Conservation (phyloP, 345 rosid genomes). For the Dimocarpus longan region DNA sequence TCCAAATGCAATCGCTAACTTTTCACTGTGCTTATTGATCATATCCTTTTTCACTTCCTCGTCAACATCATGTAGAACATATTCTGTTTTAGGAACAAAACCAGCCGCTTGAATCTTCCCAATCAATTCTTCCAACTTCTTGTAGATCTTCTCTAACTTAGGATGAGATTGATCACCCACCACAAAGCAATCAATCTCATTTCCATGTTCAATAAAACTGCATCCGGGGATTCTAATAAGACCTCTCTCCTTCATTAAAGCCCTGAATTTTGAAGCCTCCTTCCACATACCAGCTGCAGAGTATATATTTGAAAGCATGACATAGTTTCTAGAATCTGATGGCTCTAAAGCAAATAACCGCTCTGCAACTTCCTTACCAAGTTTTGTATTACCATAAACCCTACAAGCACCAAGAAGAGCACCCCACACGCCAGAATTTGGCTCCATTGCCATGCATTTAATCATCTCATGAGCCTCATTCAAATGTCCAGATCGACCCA, state of each 20-base stretch:
- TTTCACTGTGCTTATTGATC: conserved; percentile 69
- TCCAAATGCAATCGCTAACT: conserved; percentile 76
- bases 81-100: conserved; percentile 52
- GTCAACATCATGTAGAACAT: conserved; percentile 67
- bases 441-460: conserved; percentile 63
- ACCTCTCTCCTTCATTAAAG: conserved; percentile 56
- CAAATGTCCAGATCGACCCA: conserved; percentile 68
- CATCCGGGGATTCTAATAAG: conserved; percentile 57
- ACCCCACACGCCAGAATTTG: conserved; percentile 77
- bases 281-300: conserved; percentile 66
- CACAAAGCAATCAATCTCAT: conserved; percentile 53
- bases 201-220: conserved; percentile 63
- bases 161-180: conserved; percentile 70
- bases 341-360: conserved; percentile 56
- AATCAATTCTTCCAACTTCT: conserved; percentile 51
- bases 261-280: conserved; percentile 57
- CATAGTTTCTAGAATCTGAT: conserved; percentile 62
- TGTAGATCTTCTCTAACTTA: conserved; percentile 45
- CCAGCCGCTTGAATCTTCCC: conserved; percentile 50
- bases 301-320: conserved; percentile 67
- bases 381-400: conserved; percentile 43
- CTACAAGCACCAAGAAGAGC: conserved; percentile 81
- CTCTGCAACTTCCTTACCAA: conserved; percentile 62
- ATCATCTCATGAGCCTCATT: conserved; percentile 55
- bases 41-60: conserved; percentile 66